A percentile compares a stretch with the other conserved stretches of the same genome.
Conservation (phyloP, 345 rosid genomes). For the Kernera saxatilis region DNA sequence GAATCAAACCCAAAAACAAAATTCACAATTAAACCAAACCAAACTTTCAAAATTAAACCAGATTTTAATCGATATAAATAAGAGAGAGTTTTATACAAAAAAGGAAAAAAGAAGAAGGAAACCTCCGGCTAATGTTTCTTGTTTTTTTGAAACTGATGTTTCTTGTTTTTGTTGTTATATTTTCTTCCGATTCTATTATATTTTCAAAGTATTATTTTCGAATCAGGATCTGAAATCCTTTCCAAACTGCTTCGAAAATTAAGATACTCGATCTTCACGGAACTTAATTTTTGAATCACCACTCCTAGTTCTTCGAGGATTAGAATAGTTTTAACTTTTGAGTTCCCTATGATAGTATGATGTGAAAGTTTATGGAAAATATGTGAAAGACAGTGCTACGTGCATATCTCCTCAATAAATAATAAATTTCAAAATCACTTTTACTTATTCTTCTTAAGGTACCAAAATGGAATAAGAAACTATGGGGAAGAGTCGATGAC, state of each 20-base stretch:
- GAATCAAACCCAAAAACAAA: too few species aligned
- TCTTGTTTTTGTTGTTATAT: too few species aligned
- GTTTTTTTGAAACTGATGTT: too few species aligned
- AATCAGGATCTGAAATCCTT: not conserved
- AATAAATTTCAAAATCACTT: not conserved
- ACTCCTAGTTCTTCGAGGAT: not conserved
- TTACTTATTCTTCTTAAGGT: not conserved
- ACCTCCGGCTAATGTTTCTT: too few species aligned
- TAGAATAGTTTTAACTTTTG: not conserved
- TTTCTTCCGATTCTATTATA: not conserved
- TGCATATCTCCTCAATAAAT: not conserved
- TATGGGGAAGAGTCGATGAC: slow-evolving; percentile 5
- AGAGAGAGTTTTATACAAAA: too few species aligned
- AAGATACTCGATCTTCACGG: not conserved
- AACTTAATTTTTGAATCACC: not conserved
- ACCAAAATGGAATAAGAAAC: slow-evolving; percentile 13
- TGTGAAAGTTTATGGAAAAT: not conserved
- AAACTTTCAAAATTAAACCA: too few species aligned
- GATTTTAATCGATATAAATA: too few species aligned
- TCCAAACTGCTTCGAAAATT: not conserved
- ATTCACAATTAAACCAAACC: too few species aligned
- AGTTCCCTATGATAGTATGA: not conserved
- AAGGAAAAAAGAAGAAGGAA: too few species aligned
- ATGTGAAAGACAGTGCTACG: not conserved
- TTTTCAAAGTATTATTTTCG: not conserved